A percentile compares a stretch with the other conserved stretches of the same genome.
Conservation (phyloP, 2,329 filamentous ascomycete genomes). For the Bipolaris zeicola region DNA sequence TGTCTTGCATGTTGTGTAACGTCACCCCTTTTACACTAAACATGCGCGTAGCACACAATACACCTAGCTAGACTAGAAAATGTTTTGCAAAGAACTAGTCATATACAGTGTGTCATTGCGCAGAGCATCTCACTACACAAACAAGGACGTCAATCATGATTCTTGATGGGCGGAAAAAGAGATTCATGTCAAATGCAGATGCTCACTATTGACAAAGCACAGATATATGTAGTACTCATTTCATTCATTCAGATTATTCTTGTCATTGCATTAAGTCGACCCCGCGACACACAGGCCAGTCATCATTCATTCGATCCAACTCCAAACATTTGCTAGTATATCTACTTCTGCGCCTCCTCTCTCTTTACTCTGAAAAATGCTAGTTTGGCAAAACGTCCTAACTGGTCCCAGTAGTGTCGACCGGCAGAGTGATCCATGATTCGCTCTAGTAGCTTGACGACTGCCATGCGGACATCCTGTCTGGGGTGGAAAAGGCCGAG, state of each 20-base stretch:
- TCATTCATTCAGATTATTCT: conserved; percentile 3
- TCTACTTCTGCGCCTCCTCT: conserved; percentile 51
- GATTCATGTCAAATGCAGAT: neutral
- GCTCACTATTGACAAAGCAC: neutral
- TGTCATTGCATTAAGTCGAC: neutral
- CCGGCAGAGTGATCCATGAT: conserved; percentile 88
- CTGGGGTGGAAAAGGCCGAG: conserved; percentile 92
- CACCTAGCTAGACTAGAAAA: no score
- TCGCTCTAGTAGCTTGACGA: conserved; percentile 79
- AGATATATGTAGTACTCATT: neutral
- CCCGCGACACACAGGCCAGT: neutral
- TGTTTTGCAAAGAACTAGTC: no score
- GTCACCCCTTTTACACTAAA: no score
- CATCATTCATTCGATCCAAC: neutral
- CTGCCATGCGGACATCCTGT: conserved; percentile 74
- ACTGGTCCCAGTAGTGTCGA: conserved; percentile 85
- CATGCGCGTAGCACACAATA: no score
- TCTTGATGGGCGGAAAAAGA: no score
- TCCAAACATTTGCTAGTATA: neutral
- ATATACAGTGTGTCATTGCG: no score
- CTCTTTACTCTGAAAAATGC: conserved; percentile 80
- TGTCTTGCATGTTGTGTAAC: no score
- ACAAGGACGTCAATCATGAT: no score
- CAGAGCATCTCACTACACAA: no score
- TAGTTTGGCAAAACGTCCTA: conserved; percentile 87